These are phyloP conservation scores for Boletus barrowsii DNA, from an alignment of 768 basidiomycete species.

Conservation along the genomic window DNA sequence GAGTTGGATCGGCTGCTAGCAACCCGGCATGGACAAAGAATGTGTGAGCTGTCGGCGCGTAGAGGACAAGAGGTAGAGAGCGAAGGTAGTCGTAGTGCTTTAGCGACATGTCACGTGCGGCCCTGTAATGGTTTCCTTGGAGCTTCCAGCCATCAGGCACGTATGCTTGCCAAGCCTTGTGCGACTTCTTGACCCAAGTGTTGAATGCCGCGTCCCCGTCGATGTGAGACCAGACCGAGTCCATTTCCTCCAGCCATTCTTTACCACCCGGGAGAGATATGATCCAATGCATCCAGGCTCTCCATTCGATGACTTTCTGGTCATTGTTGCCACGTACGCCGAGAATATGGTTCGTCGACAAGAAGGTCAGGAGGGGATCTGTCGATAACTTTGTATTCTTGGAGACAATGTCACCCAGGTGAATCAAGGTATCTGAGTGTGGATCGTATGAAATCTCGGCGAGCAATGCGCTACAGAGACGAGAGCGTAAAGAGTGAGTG, in stretches of 20 bases:
- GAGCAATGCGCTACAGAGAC: constrained; percentile 53
- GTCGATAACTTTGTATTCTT: constrained; percentile 60
- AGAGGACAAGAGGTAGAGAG: constrained; percentile 68
- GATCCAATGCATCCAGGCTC: constrained; percentile 83
- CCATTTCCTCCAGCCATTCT: constrained; percentile 56
- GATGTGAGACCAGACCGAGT: constrained; percentile 39
- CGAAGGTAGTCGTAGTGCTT: constrained; percentile 69
- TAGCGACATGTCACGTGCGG: constrained; percentile 66
- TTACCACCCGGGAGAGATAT: constrained; percentile 36
- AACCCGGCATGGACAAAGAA: constrained; percentile 85
- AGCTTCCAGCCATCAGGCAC: constrained; percentile 72
- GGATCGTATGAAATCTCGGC: constrained; percentile 57
- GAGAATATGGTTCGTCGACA: constrained; percentile 59
- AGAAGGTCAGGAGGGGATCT: constrained; percentile 57
- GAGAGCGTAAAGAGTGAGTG: not conserved
- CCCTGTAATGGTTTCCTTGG: constrained; percentile 70
- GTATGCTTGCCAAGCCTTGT: constrained; percentile 43
- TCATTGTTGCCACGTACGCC: constrained; percentile 96
- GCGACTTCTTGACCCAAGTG: constrained; percentile 38
- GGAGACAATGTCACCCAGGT: constrained; percentile 79
- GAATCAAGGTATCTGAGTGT: constrained; percentile 65
- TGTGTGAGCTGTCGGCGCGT: constrained; percentile 71
- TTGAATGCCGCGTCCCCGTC: constrained; percentile 33
- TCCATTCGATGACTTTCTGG: constrained; percentile 88
- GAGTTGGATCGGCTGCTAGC: constrained; percentile 66